phyloP scores from a whole-genome alignment of 176 grass and related monocot species.

The Dendrocalamus sinicus region DNA sequence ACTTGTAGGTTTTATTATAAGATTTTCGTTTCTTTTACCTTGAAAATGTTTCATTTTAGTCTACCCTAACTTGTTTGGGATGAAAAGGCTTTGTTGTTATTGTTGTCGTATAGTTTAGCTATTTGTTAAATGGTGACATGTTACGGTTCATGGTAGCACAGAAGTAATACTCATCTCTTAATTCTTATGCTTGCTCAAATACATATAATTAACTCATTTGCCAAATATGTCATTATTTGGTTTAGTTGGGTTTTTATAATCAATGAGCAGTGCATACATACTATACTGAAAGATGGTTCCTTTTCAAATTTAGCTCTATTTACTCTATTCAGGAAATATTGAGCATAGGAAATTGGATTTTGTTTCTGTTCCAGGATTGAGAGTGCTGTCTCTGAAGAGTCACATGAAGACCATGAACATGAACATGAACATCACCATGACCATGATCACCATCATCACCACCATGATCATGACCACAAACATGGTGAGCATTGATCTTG shows the following conservation, averaged over 20 bases:
- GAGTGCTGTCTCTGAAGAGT: slow-evolving; percentile 79
- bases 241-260: neutral
- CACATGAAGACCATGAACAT: slow-evolving; percentile 66
- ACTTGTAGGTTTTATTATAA: too few species aligned
- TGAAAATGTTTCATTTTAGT: too few species aligned
- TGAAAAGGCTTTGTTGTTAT: too few species aligned
- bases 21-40: too few species aligned
- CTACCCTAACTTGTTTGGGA: too few species aligned
- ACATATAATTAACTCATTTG: neutral
- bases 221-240: neutral
- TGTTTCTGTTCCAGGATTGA: slow-evolving; percentile 76
- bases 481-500: slow-evolving; percentile 60
- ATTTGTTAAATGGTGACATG: slow-evolving; percentile 18
- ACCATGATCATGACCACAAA: slow-evolving; percentile 73
- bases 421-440: slow-evolving; percentile 55
- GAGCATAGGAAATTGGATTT: slow-evolving; percentile 11
- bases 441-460: slow-evolving; percentile 59
- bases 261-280: neutral
- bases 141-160: neutral
- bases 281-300: neutral
- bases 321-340: neutral
- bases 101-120: neutral
- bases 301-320: neutral
- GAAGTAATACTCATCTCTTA: neutral
- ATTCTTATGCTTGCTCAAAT: slow-evolving; percentile 7